Conservation (phyloP, 345 rosid species). For the Hibiscus tridactylites region DNA sequence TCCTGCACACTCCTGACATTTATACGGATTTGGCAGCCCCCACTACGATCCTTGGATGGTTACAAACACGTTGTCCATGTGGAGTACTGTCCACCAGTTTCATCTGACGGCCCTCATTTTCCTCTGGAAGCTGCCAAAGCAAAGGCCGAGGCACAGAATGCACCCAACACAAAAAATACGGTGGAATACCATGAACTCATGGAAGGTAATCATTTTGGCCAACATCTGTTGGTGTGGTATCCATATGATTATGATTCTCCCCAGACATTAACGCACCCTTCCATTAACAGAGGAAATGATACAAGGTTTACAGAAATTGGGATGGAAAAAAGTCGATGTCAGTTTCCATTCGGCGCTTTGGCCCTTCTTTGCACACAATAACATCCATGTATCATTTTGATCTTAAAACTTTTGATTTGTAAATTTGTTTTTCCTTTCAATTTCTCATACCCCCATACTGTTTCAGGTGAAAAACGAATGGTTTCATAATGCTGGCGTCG, state of each 20-base stretch:
- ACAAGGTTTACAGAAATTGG: conserved; percentile 68
- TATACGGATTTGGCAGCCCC: conserved; percentile 45
- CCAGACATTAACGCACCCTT: background rate
- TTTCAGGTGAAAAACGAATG: conserved; percentile 83
- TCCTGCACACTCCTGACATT: background rate
- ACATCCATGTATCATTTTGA: conserved; percentile 56
- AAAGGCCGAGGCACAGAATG: conserved; percentile 78
- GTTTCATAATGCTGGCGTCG: conserved; percentile 76
- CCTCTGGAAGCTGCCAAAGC: conserved; percentile 87
- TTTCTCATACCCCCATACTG: background rate
- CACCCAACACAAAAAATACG: conserved; percentile 52
- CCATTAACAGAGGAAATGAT: conserved; percentile 82
- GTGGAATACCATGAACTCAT: conserved; percentile 71
- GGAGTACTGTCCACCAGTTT: conserved; percentile 75
- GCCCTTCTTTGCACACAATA: conserved; percentile 96
- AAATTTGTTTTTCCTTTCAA: background rate
- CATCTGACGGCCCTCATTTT: conserved; percentile 78
- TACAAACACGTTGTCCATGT: conserved; percentile 93
- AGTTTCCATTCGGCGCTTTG: conserved; percentile 87
- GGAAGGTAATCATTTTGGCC: conserved; percentile 50
- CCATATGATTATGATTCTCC: background rate
- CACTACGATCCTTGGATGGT: conserved; percentile 79
- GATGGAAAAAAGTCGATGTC: conserved; percentile 97
- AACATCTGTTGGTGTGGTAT: background rate
- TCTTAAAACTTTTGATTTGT: background rate